Evolutionary conservation across 441 rosid genomes (phyloP), one percentile per base, ranked within the genome.

Genomic region (Syzygium syzygioides): DNA sequence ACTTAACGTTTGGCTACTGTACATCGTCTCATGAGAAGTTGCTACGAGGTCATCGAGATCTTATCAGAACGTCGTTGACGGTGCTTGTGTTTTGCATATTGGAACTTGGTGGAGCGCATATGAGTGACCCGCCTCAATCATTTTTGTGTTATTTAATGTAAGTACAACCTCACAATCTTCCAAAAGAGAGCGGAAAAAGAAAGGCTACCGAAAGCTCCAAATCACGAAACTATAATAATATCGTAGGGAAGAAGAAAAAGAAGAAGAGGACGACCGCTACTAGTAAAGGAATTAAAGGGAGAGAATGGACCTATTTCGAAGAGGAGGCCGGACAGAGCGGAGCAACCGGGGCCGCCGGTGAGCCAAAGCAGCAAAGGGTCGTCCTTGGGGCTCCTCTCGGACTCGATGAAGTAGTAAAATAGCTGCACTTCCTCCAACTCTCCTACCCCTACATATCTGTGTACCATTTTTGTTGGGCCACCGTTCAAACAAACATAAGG

Each of bases 301-400:
- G 48, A 76, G 20, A 86, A 34, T 14, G 19, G 17, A 89, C 90
- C 90, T 54, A 64, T 89, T 85, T 87, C 90, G 45, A 28, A 92
- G 13, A 91, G 90, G 50, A 93, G 89, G 9, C 92, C 94, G 53
- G 92, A 91, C 55, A 93, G 88, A 90, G 90, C 90, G 20, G 94
- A 93, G 90, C 95, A 93, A 53, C 95, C 94, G 26, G 95, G 95
- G 28, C 95, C 95, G 18, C 95, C 95, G 54, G 91, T 92, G 55
- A 93, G 94, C 95, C 94, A 93, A 83, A 93, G 94, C 79, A 93
- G 87, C 52, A 93, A 90, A 52, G 94, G 93, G 84, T 93, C 95
- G 59, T 86, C 50, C 28, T 68, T 37, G 14, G 95, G 94, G 88
- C 90, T 91, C 87, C 94, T 86, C 86, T 91, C 89, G 6, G 95